Evolutionary conservation across 306 rosid species (phyloP).

Genomic region (Sophora flavescens): DNA sequence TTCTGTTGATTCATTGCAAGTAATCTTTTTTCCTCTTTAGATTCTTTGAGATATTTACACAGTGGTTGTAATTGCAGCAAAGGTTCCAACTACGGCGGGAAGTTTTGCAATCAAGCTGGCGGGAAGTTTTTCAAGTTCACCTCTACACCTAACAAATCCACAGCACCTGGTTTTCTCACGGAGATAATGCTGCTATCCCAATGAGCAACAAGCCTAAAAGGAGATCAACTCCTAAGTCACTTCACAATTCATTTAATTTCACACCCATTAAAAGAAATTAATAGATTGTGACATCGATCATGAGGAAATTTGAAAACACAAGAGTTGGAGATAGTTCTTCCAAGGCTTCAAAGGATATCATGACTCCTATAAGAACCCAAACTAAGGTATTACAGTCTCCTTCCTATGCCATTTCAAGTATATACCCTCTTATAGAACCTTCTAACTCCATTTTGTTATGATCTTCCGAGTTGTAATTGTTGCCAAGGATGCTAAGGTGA

Average conservation of each 20-base stretch:
- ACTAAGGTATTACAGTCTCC: no score
- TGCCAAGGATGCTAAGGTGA: no score
- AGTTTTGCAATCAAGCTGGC: conserved; percentile 46
- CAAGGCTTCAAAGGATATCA: no score
- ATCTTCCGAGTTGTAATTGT: no score
- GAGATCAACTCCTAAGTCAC: conserved; percentile 70
- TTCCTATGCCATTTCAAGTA: no score
- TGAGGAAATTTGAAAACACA: conserved; percentile 81
- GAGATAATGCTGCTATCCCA: conserved; percentile 63
- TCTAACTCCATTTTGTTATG: no score
- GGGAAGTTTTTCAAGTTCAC: conserved; percentile 61
- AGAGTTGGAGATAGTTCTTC: no score
- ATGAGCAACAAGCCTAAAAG: conserved; percentile 59
- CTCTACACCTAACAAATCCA: conserved; percentile 62
- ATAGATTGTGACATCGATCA: conserved; percentile 74
- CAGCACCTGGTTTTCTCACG: conserved; percentile 47
- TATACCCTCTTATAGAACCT: no score
- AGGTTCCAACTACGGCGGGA: conserved; percentile 49
- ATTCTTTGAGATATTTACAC: no score
- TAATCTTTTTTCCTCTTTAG: no score
- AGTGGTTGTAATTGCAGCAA: conserved; percentile 46
- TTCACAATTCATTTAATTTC: conserved; percentile 64
- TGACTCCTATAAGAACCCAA: no score
- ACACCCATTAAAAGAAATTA: conserved; percentile 89
- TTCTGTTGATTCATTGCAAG: no score